Conservation (phyloP, 371 early-diverging fungal species). For the Zychaea mexicana region DNA sequence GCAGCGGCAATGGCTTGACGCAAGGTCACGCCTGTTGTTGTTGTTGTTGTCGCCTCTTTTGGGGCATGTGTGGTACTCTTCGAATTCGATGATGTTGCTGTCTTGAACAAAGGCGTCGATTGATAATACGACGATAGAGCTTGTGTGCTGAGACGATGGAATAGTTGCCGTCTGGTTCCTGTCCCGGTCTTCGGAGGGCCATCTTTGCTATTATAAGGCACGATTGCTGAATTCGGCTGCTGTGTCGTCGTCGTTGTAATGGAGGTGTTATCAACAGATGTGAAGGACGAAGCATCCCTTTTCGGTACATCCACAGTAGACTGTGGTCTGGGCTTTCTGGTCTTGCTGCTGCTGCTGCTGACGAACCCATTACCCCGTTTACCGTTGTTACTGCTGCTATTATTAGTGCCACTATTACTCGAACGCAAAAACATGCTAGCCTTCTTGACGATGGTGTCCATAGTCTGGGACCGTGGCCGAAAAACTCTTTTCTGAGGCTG, state of each 20-base stretch:
- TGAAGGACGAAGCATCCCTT: neutral
- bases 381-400: neutral
- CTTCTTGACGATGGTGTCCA: slow-evolving; percentile 6
- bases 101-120: neutral
- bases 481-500: neutral
- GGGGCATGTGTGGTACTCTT: neutral
- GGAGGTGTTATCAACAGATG: neutral
- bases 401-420: neutral
- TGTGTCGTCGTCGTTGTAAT: neutral
- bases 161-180: neutral
- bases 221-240: neutral
- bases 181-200: neutral
- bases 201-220: neutral
- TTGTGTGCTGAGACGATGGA: neutral
- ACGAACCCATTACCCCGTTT: neutral
- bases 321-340: slow-evolving; percentile 3
- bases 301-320: neutral
- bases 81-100: neutral
- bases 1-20: neutral
- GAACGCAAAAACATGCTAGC: slow-evolving; percentile 7
- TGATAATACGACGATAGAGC: neutral
- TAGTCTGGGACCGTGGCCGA: slow-evolving; percentile 5
- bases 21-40: neutral
- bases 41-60: neutral
- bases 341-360: neutral